Evolutionary conservation across 1,284 basidiomycete genomes (phyloP), one percentile per base, ranked within the genome.

Genomic region (Sporisorium sorghi): DNA sequence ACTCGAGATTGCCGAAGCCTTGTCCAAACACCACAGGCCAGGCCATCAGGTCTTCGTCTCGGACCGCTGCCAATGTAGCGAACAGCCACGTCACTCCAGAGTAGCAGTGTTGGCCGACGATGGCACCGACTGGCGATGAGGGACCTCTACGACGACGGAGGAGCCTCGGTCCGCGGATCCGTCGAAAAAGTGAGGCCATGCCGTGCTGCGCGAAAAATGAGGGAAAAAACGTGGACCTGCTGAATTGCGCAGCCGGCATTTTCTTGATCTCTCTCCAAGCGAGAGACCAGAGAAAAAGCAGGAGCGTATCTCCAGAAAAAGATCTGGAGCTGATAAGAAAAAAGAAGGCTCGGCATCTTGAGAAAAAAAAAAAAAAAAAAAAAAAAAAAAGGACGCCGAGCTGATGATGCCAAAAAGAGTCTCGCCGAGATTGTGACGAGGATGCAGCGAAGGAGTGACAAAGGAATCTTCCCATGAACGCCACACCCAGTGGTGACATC

Each of bases 361-460:
- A 5, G 28, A 17, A n/a, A n/a, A 35, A 11, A 37, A 11, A n/a
- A n/a, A 37, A 17, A 37, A 17, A n/a, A n/a, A 10, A 14, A 35
- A 35, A 11, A 37, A 11, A n/a, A n/a, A 37, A n/a, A 40, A 19
- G 37, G 37, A 40, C 37, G 8, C 37, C 37, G n/a, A 40, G 37
- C 10, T 40, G 37, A n/a, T n/a, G n/a, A n/a, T n/a, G n/a, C n/a
- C 37, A 40, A 19, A 40, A 40, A 19, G 33, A 55, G 42, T 69
- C 59, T 58, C 47, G 58, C 65, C 65, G 55, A 60, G 51, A 65
- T 46, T 47, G 17, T 28, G 35, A 56, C 54, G 54, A 58, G 33
- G 59, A 50, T 62, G 50, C 21, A 58, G 55, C 66, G 66, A 61
- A 46, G 49, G 1, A 14, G 7, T 28, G 12, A 17, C 26, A n/a